Base-by-base conservation (phyloP, 192 early-diverging fungal species). In the Entomortierella lignicola region DNA sequence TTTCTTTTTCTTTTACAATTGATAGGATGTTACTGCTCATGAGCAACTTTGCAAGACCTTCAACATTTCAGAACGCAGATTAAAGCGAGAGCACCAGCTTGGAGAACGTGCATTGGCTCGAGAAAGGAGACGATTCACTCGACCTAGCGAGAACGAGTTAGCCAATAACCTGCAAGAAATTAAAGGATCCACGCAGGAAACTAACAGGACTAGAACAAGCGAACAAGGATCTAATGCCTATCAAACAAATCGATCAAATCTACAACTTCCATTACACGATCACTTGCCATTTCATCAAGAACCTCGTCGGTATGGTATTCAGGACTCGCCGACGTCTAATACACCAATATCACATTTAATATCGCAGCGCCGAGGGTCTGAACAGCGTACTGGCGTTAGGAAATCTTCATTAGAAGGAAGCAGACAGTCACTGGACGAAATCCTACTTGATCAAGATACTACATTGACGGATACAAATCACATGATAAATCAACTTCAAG, bases 1-100 rank as follows among this genome's bases (percentile, higher is more conserved):
- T 4, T 32, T 51, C 29, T 23, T 52, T 26, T 23, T 37, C n/a
- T 63, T 51, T 37, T 5, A 17, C 12, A 13, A 31, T 43, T 21
- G 15, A 8, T 79, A 79, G 75, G 75, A 79, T 55, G 75, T 79
- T 12, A 60, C 62, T 25, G 75, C 75, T 15, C 75, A 79, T 52
- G 75, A 79, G 52, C 75, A 64, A 37, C 63, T 79, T 4, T 79
- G 68, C 39, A 65, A 60, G 51, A 79, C 75, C n/a, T 79, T 79
- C 34, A 63, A 65, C n/a, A 57, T 79, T 29, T 79, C 75, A 23
- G 75, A 79, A 25, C 68, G 67, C 26, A 52, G 75, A 55, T 57
- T 64, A 17, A 64, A 79, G 31, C 66, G 75, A 25, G 75, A 79
- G 23, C 52, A 55, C 15, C 67, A 70, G 39, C 50, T 70, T 10